A percentile compares a stretch with the other conserved stretches of the same genome.
These are phyloP conservation scores for Dictyostelium firmibasis DNA, from an alignment of 78 protist genomes.

Conservation along the genomic window DNA sequence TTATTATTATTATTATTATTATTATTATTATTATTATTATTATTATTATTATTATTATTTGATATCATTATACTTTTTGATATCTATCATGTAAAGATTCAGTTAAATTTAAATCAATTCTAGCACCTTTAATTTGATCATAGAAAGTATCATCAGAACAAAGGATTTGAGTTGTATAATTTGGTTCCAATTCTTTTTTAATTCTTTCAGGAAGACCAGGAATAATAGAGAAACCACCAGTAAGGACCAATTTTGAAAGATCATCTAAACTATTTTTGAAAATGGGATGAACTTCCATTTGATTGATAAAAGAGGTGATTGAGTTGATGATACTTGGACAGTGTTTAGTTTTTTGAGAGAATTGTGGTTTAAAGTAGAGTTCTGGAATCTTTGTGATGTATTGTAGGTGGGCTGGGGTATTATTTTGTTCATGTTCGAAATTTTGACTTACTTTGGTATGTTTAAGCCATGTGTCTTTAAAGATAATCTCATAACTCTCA, in stretches of 20 bases:
- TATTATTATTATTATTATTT: too few relatives aligned
- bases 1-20: too few relatives aligned
- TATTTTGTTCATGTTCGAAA: background rate
- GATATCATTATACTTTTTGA: background rate
- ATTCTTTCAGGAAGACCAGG: constrained; percentile 14
- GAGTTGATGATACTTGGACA: background rate
- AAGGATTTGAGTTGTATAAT: background rate
- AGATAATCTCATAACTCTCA: too few relatives aligned
- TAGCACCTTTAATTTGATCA: constrained; percentile 38
- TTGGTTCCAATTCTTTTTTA: constrained; percentile 8
- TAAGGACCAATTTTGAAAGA: background rate
- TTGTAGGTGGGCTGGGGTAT: background rate
- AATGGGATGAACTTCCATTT: background rate
- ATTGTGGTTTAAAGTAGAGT: background rate
- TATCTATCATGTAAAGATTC: constrained; percentile 12
- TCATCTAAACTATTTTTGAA: background rate
- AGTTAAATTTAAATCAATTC: background rate
- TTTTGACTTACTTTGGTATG: background rate
- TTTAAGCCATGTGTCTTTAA: too few relatives aligned
- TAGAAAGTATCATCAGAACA: background rate
- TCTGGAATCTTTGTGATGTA: background rate
- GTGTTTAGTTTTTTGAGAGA: background rate
- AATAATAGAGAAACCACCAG: constrained; percentile 20
- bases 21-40: too few relatives aligned
- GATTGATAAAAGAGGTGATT: background rate